Evolutionary conservation across 2,329 filamentous ascomycete species (phyloP).

Genomic region (Neoarthrinium moseri): DNA sequence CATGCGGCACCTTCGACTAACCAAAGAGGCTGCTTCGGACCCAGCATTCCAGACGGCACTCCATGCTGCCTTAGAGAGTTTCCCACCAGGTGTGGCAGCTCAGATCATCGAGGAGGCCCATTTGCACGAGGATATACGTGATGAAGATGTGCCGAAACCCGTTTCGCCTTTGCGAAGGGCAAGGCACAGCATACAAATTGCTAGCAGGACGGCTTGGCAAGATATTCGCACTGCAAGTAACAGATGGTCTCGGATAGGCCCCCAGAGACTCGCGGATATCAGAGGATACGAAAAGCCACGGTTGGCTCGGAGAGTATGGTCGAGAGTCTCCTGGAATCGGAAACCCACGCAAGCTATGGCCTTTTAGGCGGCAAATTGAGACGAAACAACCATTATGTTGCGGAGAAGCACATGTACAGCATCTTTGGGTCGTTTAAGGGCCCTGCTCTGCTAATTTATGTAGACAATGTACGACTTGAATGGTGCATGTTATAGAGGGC

Average conservation of each 20-base stretch:
- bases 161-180: not conserved
- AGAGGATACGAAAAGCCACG: not conserved
- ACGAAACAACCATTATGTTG: too few relatives aligned
- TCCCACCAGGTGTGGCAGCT: not conserved
- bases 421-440: too few relatives aligned
- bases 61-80: constrained; percentile 2
- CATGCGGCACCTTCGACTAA: not conserved
- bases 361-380: too few relatives aligned
- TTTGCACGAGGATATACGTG: not conserved
- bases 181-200: not conserved
- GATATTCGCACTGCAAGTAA: constrained; percentile 1
- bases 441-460: too few relatives aligned
- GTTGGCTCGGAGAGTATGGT: not conserved
- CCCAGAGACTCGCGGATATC: not conserved
- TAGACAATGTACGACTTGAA: too few relatives aligned
- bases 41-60: constrained; percentile 1
- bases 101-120: not conserved
- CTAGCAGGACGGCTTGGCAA: constrained; percentile 1
- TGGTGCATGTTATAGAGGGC: too few relatives aligned
- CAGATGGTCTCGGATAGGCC: not conserved
- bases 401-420: too few relatives aligned
- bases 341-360: too few relatives aligned
- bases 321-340: not conserved
- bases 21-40: not conserved
- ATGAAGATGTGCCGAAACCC: not conserved